Evolutionary conservation across 495 filamentous ascomycete species (phyloP).

Genomic region (Penicillium egyptiacum): DNA sequence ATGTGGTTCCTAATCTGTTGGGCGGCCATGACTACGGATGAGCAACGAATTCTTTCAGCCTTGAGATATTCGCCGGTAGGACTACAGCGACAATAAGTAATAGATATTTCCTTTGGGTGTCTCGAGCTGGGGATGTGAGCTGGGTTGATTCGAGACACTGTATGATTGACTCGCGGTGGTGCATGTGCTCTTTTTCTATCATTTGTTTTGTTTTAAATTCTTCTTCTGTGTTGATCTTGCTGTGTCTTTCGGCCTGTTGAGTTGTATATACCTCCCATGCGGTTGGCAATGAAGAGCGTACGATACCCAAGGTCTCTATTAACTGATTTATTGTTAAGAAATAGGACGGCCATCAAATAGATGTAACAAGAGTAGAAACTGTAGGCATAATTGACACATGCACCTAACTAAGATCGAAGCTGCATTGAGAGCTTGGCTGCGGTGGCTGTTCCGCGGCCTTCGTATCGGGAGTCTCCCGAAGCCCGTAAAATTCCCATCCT

Average conservation of each 20-base stretch:
- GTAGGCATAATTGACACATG: neutral
- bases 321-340: neutral
- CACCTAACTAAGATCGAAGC: neutral
- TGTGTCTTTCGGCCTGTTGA: conserved; percentile 34
- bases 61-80: conserved; percentile 19
- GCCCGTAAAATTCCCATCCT: conserved; percentile 41
- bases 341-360: neutral
- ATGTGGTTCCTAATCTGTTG: neutral
- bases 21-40: conserved; percentile 12
- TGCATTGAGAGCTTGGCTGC: conserved; percentile 4
- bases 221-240: conserved; percentile 39
- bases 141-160: conserved; percentile 7
- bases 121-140: conserved; percentile 14
- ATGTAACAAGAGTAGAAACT: neutral
- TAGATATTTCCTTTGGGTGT: conserved; percentile 20
- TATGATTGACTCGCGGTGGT: conserved; percentile 15
- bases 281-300: conserved; percentile 48
- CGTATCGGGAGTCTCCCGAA: conserved; percentile 29
- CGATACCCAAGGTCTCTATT: conserved; percentile 34
- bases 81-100: conserved; percentile 17
- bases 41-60: conserved; percentile 16
- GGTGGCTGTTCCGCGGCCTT: conserved; percentile 20
- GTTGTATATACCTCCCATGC: conserved; percentile 49
- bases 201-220: conserved; percentile 25
- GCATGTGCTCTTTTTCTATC: conserved; percentile 18